Evolutionary conservation across 192 early-diverging fungal species (phyloP), one percentile per base, ranked within the genome.

Genomic region (Coemansia nantahalensis): DNA sequence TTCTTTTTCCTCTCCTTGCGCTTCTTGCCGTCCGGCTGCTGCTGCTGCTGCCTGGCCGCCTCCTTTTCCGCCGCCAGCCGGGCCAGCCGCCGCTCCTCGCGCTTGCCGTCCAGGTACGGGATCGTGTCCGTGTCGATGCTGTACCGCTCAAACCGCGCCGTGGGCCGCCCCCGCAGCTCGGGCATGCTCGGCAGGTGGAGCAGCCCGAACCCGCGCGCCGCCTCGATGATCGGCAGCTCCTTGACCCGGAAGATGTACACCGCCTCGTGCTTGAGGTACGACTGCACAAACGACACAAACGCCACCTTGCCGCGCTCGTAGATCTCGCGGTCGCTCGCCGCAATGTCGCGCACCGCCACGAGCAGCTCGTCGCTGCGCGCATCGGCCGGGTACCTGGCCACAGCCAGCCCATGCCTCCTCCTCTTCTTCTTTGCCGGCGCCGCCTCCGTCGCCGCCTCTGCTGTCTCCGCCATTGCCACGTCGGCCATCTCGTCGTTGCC

Each of bases 251-350:
- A 99, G 39, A 99, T 99, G 65, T 86, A 94, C 19, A 65, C 81
- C 6, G 92, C 92, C 56, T 95, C 92, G 63, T 99, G 96, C 47
- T 97, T 95, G 7, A 84, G 83, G 59, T 99, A 99, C 18, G 90
- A 82, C 39, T 95, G 86, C 32, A 94, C 84, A 64, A 84, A 98
- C 5, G 85, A 87, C 10, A 94, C 92, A 68, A 97, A 99, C 0
- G 91, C 92, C 55, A 81, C 68, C 18, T 83, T 83, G 16, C 88
- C 82, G 62, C 83, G 83, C 32, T 93, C 92, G 59, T 86, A 80
- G 11, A 91, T 58, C 39, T 91, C 92, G 30, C 90, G 77, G 63
- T 97, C 95, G 12, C 61, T 64, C 31, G 73, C 76, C 7, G 81
- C 79, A 13, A 87, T 66, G 26, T 63, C 56, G 36, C 80, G 79